Percentiles rank a stretch among this genome's conserved stretches.
Evolutionary conservation across 768 basidiomycete species (phyloP).

Genomic region (Filobasidium wieringae): DNA sequence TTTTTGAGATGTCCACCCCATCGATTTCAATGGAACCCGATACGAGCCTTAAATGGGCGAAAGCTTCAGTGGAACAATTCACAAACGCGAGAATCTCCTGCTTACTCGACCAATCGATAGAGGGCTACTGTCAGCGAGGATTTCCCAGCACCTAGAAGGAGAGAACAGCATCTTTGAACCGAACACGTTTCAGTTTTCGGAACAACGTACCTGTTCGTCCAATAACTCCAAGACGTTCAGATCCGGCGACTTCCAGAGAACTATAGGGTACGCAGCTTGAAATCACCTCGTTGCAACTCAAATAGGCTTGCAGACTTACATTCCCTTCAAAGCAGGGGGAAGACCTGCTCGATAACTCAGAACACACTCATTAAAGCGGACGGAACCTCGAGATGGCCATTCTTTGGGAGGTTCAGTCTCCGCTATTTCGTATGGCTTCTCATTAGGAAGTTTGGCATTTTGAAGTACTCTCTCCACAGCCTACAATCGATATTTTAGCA

Average conservation of each 20-base stretch:
- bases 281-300: not conserved
- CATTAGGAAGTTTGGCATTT: conserved; percentile 53
- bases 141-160: conserved; percentile 82
- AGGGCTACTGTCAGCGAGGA: conserved; percentile 76
- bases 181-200: too few species aligned
- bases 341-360: conserved; percentile 66
- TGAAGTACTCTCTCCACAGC: conserved; percentile 53
- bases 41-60: conserved; percentile 36
- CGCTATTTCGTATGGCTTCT: conserved; percentile 55
- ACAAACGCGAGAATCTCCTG: not conserved
- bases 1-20: conserved; percentile 61
- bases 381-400: conserved; percentile 64
- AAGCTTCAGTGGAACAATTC: not conserved
- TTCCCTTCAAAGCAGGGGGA: conserved; percentile 65
- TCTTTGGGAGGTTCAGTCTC: conserved; percentile 48
- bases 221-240: conserved; percentile 91
- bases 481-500: not conserved
- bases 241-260: conserved; percentile 42
- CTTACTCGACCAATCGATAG: conserved; percentile 46
- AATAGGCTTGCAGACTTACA: conserved; percentile 36
- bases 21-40: conserved; percentile 68
- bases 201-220: conserved; percentile 73
- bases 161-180: too few species aligned
- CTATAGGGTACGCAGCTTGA: not conserved
- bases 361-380: conserved; percentile 60